A percentile compares a stretch with the other conserved stretches of the same genome.
These are phyloP conservation scores for Sistotremastrum niveocremeum DNA, from an alignment of 768 basidiomycete species.

Conservation along the genomic window DNA sequence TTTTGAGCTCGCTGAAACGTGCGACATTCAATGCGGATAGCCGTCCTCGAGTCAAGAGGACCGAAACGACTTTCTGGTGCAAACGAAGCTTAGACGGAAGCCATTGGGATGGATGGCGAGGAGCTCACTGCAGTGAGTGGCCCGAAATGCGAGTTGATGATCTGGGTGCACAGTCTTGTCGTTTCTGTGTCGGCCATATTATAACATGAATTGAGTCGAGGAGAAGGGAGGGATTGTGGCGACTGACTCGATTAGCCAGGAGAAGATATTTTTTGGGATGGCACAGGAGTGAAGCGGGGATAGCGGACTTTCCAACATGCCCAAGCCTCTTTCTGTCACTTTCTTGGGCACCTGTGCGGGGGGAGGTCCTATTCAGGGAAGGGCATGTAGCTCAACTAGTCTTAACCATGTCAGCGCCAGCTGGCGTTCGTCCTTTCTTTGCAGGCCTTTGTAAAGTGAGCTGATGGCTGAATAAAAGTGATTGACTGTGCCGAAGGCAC, in stretches of 20 bases:
- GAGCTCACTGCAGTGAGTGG: constrained; percentile 45
- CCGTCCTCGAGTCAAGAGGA: constrained; percentile 71
- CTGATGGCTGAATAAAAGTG: constrained; percentile 30
- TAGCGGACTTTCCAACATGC: constrained; percentile 13
- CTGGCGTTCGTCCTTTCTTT: constrained; percentile 43
- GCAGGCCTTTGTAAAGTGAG: neutral
- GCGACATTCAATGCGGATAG: constrained; percentile 56
- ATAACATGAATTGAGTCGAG: neutral
- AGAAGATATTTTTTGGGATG: too few relatives aligned
- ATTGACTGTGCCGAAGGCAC: constrained; percentile 80
- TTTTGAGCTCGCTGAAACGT: constrained; percentile 54
- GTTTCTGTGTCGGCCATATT: constrained; percentile 55
- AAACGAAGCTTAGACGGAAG: neutral
- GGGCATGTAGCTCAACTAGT: constrained; percentile 66
- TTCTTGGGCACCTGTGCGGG: constrained; percentile 72
- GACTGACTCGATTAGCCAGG: too few relatives aligned
- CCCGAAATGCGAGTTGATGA: constrained; percentile 54
- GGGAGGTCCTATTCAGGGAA: constrained; percentile 57
- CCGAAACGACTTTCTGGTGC: constrained; percentile 54
- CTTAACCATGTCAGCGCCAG: constrained; percentile 45
- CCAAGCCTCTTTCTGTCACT: constrained; percentile 37
- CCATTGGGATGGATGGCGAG: neutral
- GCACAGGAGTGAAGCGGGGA: too few relatives aligned
- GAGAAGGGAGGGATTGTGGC: neutral
- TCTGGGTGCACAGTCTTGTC: constrained; percentile 44